Conservation (phyloP, 192 early-diverging fungal species). For the Allomyces macrogynus region DNA sequence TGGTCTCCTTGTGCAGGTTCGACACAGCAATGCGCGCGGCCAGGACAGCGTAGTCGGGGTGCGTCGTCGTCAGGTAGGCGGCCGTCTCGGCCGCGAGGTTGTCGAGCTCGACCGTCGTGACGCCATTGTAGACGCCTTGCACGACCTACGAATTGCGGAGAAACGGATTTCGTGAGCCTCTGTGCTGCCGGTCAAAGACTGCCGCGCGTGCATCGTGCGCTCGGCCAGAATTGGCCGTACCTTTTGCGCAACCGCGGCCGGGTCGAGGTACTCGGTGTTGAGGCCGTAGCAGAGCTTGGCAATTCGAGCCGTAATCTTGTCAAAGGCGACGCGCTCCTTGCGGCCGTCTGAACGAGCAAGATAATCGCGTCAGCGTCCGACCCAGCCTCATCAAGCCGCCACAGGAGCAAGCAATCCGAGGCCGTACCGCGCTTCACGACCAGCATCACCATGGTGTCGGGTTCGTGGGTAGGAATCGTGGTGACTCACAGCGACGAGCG, state of each 20-base stretch:
- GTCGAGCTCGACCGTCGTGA: conserved; percentile 89
- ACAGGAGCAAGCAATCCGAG: background rate
- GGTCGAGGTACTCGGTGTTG: conserved; percentile 78
- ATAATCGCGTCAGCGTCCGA: background rate
- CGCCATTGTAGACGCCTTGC: conserved; percentile 86
- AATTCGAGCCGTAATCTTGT: conserved; percentile 59
- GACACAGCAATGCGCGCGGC: conserved; percentile 92
- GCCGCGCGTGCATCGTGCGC: no score
- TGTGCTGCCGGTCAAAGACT: no score
- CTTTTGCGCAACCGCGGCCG: conserved; percentile 77
- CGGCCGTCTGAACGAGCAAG: background rate
- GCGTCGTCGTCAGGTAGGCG: conserved; percentile 66
- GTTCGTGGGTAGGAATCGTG: no score
- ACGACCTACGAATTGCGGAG: conserved; percentile 38
- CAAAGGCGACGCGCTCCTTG: background rate
- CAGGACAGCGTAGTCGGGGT: conserved; percentile 89
- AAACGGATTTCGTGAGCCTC: background rate
- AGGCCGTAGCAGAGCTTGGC: conserved; percentile 85
- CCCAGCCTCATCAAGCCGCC: background rate
- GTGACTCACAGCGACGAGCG: no score
- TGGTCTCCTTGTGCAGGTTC: conserved; percentile 73
- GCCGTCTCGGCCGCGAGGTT: conserved; percentile 92
- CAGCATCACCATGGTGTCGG: background rate
- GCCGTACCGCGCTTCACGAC: background rate
- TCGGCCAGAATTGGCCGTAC: conserved; percentile 15